Evolutionary conservation across 768 basidiomycete genomes (phyloP).

Genomic region (Tubosaeta sp.): DNA sequence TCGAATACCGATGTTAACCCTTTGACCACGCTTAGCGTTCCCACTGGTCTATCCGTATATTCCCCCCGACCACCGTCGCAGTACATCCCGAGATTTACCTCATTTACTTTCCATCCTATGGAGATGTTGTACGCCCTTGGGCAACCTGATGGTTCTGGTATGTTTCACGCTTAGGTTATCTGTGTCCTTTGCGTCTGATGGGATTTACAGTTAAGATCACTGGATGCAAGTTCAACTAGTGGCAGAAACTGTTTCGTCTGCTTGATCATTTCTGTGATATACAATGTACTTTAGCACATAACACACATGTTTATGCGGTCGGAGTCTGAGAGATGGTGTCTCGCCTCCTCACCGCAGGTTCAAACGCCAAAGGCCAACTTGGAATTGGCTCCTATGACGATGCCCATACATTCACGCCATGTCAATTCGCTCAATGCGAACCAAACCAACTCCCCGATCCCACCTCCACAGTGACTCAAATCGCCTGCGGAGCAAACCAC

Average conservation of each 20-base stretch:
- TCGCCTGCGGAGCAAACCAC: slow-evolving; percentile 78
- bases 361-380: slow-evolving; percentile 48
- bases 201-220: slow-evolving; percentile 46
- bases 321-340: too few species aligned
- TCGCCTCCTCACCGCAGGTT: slow-evolving; percentile 43
- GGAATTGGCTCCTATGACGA: slow-evolving; percentile 38
- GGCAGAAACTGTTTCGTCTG: neutral
- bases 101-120: slow-evolving; percentile 76
- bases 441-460: slow-evolving; percentile 22
- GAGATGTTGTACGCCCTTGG: slow-evolving; percentile 83
- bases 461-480: slow-evolving; percentile 36
- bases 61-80: slow-evolving; percentile 57
- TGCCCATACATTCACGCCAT: slow-evolving; percentile 36
- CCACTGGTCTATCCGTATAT: slow-evolving; percentile 52
- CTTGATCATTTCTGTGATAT: slow-evolving; percentile 16
- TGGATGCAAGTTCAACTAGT: slow-evolving; percentile 48
- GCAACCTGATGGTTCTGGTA: slow-evolving; percentile 63
- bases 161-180: slow-evolving; percentile 10
- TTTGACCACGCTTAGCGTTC: slow-evolving; percentile 43
- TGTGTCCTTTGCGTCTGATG: slow-evolving; percentile 3
- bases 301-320: neutral
- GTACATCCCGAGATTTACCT: slow-evolving; percentile 58
- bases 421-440: slow-evolving; percentile 27
- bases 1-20: slow-evolving; percentile 25
- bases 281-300: slow-evolving; percentile 16